Conservation (phyloP, 495 filamentous ascomycete species). For the Podospora pseudoanserina region DNA sequence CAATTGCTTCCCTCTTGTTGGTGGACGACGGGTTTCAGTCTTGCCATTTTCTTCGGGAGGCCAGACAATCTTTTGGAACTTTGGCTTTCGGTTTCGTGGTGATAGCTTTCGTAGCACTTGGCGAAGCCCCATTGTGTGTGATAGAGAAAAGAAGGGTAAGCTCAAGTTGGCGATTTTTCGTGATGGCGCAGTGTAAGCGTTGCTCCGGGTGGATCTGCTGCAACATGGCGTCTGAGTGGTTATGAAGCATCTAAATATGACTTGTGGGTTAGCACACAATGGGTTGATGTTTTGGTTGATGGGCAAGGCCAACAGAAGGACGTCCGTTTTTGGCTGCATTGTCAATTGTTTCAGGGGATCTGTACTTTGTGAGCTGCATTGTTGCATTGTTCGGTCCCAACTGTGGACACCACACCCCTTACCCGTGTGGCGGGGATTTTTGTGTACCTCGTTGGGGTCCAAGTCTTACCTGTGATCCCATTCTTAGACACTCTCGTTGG, state of each 20-base stretch:
- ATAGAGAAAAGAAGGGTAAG: neutral
- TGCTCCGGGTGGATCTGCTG: neutral
- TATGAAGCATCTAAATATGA: neutral
- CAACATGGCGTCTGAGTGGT: neutral
- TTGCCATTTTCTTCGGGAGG: conserved; percentile 5
- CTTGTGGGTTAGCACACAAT: neutral
- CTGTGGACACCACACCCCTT: neutral
- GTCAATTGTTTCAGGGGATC: neutral
- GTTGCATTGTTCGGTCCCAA: neutral
- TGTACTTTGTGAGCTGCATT: neutral
- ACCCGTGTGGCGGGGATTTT: neutral
- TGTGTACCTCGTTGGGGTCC: neutral
- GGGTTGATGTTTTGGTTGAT: neutral
- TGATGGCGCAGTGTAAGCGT: neutral
- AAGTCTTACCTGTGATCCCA: neutral
- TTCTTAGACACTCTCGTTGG: neutral
- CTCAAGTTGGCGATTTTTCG: neutral
- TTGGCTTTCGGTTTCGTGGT: conserved; percentile 3
- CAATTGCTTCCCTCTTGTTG: conserved; percentile 20
- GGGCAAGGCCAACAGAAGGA: neutral
- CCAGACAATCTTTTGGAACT: conserved; percentile 10
- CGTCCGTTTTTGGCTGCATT: neutral
- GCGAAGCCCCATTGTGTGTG: conserved; percentile 11
- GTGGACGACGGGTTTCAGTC: conserved; percentile 1
- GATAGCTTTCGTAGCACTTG: conserved; percentile 7